These are phyloP conservation scores for Pogostemon cablin DNA, from an alignment of 257 asterid species.

Conservation along the genomic window DNA sequence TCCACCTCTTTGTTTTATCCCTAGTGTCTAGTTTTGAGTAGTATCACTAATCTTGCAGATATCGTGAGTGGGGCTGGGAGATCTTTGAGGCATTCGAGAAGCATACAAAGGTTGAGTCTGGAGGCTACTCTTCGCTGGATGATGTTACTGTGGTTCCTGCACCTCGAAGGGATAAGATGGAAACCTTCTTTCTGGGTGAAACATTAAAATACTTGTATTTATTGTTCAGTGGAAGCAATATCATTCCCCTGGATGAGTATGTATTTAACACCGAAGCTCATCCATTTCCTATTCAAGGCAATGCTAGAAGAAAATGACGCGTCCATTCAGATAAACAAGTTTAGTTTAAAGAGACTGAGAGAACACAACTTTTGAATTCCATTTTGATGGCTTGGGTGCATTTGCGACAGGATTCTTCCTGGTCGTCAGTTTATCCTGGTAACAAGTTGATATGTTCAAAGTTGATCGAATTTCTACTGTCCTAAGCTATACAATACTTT, in stretches of 20 bases:
- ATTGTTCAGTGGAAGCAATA: slow-evolving; percentile 56
- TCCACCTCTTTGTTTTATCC: neutral
- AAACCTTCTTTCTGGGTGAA: slow-evolving; percentile 93
- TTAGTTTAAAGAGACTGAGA: slow-evolving; percentile 18
- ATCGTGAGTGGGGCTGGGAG: slow-evolving; percentile 97
- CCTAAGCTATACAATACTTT: slow-evolving; percentile 20
- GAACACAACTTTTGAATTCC: slow-evolving; percentile 19
- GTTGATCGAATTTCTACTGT: slow-evolving; percentile 26
- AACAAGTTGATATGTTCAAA: slow-evolving; percentile 30
- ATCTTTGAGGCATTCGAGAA: slow-evolving; percentile 96
- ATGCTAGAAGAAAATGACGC: slow-evolving; percentile 44
- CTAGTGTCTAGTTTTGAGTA: slow-evolving; percentile 22
- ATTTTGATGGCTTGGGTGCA: slow-evolving; percentile 18
- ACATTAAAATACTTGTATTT: slow-evolving; percentile 87
- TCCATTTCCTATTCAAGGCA: slow-evolving; percentile 72
- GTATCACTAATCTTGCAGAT: slow-evolving; percentile 54
- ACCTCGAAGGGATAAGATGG: slow-evolving; percentile 91
- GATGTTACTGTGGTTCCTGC: slow-evolving; percentile 87
- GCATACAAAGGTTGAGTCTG: slow-evolving; percentile 74
- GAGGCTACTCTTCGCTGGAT: slow-evolving; percentile 88
- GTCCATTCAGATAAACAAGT: slow-evolving; percentile 22
- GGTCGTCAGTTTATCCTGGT: slow-evolving; percentile 21
- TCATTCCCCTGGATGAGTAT: slow-evolving; percentile 79
- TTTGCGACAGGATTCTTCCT: slow-evolving; percentile 27
- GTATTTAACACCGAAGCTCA: slow-evolving; percentile 97